Evolutionary conservation across 371 early-diverging fungal species (phyloP).

Genomic region (Mucor irregularis): DNA sequence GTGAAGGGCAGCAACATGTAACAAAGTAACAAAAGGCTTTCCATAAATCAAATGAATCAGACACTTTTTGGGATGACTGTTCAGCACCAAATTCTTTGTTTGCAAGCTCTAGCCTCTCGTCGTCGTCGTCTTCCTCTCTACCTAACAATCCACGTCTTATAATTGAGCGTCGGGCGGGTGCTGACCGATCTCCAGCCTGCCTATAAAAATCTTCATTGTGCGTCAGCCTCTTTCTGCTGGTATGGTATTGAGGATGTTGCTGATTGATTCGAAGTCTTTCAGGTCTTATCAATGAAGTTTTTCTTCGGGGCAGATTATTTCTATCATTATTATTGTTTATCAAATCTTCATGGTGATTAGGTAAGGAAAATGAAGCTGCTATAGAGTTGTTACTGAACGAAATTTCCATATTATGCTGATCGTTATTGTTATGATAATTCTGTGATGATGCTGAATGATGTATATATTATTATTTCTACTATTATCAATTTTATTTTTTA

Average conservation of each 20-base stretch:
- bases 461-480: not conserved
- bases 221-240: slow-evolving; percentile 24
- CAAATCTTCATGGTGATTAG: not conserved
- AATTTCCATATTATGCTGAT: slow-evolving; percentile 9
- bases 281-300: slow-evolving; percentile 68
- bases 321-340: not conserved
- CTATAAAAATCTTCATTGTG: slow-evolving; percentile 8
- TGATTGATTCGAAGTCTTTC: slow-evolving; percentile 63
- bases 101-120: not conserved
- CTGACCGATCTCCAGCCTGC: slow-evolving; percentile 6
- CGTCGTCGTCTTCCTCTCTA: slow-evolving; percentile 18
- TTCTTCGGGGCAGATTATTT: slow-evolving; percentile 31
- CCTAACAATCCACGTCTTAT: slow-evolving; percentile 23
- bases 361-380: not conserved
- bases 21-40: slow-evolving; percentile 52
- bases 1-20: slow-evolving; percentile 58
- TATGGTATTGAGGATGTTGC: slow-evolving; percentile 59
- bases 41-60: slow-evolving; percentile 30
- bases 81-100: not conserved
- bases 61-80: not conserved
- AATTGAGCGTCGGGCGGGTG: slow-evolving; percentile 18
- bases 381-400: slow-evolving; percentile 14
- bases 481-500: not conserved
- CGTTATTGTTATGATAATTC: not conserved
- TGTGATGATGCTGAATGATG: not conserved